phyloP scores from a whole-genome alignment of 805 yeast species.

The Monosporozyma aerobia region DNA sequence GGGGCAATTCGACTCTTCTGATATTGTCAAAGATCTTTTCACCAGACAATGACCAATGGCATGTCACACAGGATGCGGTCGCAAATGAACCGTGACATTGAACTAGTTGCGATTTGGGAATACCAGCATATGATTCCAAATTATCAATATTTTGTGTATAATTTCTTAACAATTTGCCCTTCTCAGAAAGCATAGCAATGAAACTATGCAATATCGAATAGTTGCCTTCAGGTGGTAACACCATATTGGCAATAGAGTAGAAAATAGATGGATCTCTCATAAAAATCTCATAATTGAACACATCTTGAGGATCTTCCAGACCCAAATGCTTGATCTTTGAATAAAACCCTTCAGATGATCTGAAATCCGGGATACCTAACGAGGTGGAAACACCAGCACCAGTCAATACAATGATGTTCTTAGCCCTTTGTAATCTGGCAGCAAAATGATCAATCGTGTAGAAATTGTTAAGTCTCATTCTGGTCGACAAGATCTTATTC shows the following conservation, averaged over 20 bases:
- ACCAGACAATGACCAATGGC: constrained; percentile 60
- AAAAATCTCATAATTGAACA: constrained; percentile 64
- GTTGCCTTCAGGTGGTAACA: constrained; percentile 59
- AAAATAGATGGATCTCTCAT: constrained; percentile 68
- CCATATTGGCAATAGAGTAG: constrained; percentile 74
- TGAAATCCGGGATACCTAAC: constrained; percentile 84
- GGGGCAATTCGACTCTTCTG: constrained; percentile 50
- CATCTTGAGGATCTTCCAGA: constrained; percentile 81
- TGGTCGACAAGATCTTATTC: constrained; percentile 46
- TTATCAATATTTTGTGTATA: constrained; percentile 90
- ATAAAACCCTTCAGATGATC: constrained; percentile 80
- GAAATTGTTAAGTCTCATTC: constrained; percentile 47
- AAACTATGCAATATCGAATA: constrained; percentile 78
- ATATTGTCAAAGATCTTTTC: constrained; percentile 52
- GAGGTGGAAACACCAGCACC: constrained; percentile 94
- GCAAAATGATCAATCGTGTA: constrained; percentile 51
- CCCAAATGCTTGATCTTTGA: constrained; percentile 58
- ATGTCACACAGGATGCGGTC: constrained; percentile 71
- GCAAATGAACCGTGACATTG: constrained; percentile 95
- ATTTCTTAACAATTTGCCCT: constrained; percentile 68
- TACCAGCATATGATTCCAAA: constrained; percentile 69
- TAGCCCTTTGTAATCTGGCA: constrained; percentile 42
- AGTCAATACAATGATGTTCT: constrained; percentile 62
- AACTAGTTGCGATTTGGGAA: constrained; percentile 52
- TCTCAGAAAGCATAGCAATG: constrained; percentile 60